Percentiles rank a stretch among this genome's conserved stretches.
These are phyloP conservation scores for Perilla frutescens DNA, from an alignment of 257 asterid genomes.

Conservation along the genomic window DNA sequence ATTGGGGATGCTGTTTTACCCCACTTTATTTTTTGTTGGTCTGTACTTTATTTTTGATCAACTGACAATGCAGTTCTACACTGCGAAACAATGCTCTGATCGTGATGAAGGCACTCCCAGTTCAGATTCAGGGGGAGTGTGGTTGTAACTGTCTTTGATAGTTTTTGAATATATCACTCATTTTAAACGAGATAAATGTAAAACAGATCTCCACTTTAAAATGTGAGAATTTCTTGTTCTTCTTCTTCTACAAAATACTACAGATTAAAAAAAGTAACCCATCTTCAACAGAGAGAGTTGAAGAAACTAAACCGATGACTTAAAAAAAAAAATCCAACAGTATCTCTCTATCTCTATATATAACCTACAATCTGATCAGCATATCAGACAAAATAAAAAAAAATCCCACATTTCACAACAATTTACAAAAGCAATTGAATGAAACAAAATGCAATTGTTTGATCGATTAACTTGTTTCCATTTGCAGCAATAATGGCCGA, in stretches of 20 bases:
- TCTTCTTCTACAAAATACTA: background rate
- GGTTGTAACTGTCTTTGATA: too few species aligned
- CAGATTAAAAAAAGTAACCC: constrained; percentile 24
- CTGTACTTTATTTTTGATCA: too few species aligned
- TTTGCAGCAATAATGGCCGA: constrained; percentile 38
- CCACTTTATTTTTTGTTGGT: too few species aligned
- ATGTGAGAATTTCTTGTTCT: background rate
- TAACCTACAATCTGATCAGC: constrained; percentile 21
- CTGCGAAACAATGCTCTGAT: too few species aligned
- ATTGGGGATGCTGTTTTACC: too few species aligned
- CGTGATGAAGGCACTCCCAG: too few species aligned
- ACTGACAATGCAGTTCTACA: too few species aligned
- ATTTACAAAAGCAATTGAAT: background rate
- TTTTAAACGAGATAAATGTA: background rate
- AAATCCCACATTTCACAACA: background rate
- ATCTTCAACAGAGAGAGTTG: constrained; percentile 65
- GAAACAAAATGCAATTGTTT: background rate
- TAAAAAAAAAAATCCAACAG: background rate
- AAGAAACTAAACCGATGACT: constrained; percentile 39
- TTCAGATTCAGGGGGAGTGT: too few species aligned
- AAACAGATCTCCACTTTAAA: background rate
- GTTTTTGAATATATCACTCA: too few species aligned
- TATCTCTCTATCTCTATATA: too few species aligned
- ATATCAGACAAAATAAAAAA: constrained; percentile 20
- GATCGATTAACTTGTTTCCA: constrained; percentile 26